Percentiles rank a stretch among this genome's conserved stretches.
phyloP scores from a whole-genome alignment of 371 early-diverging fungal species.

The Mucor sp. region DNA sequence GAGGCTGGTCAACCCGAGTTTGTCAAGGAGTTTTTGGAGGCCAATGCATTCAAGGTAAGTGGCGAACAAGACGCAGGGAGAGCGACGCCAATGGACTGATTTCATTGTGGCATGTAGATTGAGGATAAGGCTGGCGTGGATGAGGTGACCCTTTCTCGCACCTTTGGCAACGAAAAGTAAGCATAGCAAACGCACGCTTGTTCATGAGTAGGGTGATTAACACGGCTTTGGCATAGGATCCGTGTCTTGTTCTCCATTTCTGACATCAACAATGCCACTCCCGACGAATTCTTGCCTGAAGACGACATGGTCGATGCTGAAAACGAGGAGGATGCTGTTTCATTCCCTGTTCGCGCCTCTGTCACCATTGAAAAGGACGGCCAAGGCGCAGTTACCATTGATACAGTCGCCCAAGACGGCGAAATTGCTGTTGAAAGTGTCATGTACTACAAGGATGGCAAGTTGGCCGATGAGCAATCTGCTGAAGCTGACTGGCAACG shows the following conservation, averaged over 20 bases:
- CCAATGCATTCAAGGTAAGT: constrained; percentile 76
- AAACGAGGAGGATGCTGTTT: constrained; percentile 55
- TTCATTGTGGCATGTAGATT: constrained; percentile 47
- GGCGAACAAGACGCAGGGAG: not conserved
- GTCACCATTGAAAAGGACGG: constrained; percentile 79
- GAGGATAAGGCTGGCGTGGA: constrained; percentile 80
- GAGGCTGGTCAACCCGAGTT: constrained; percentile 67
- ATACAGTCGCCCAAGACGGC: constrained; percentile 82
- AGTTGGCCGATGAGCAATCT: constrained; percentile 68
- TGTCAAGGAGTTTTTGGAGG: constrained; percentile 74
- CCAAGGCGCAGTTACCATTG: constrained; percentile 79
- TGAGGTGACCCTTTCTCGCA: constrained; percentile 80
- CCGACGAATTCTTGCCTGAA: constrained; percentile 56
- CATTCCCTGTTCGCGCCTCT: constrained; percentile 79
- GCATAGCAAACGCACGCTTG: constrained; percentile 10
- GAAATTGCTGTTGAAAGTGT: constrained; percentile 85
- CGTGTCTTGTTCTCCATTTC: constrained; percentile 85
- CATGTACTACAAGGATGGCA: constrained; percentile 69
- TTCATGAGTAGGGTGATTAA: not conserved
- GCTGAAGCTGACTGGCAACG: constrained; percentile 94
- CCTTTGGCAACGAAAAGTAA: constrained; percentile 91
- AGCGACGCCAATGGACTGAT: not conserved
- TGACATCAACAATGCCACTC: constrained; percentile 73
- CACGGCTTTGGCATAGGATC: constrained; percentile 53
- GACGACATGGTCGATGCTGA: constrained; percentile 51